Evolutionary conservation across 441 rosid genomes (phyloP).

Genomic region (Gossypium schwendimanii): DNA sequence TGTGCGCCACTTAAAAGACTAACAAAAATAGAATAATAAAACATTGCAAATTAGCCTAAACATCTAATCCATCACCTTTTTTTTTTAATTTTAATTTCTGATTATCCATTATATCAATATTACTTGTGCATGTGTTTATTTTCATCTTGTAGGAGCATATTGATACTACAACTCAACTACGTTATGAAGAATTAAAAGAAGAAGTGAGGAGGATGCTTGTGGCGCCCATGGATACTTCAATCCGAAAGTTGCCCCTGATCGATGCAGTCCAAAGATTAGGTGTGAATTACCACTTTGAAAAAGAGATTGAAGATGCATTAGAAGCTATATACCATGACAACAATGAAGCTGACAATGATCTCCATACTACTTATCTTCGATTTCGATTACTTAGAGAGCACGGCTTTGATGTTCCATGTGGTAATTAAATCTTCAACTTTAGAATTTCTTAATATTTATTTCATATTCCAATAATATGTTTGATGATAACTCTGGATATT

Average conservation of each 20-base stretch:
- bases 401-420: background rate
- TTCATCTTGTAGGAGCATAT: background rate
- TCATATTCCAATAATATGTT: background rate
- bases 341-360: background rate
- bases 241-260: background rate
- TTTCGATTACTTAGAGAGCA: constrained; percentile 4
- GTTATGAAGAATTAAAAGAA: background rate
- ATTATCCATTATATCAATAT: too few species aligned
- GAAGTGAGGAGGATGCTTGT: background rate
- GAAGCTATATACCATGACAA: background rate
- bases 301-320: constrained; percentile 1
- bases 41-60: too few species aligned
- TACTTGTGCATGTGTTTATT: too few species aligned
- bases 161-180: background rate
- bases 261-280: constrained; percentile 9
- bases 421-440: background rate
- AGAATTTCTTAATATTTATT: background rate
- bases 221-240: background rate
- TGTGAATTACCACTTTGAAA: constrained; percentile 10
- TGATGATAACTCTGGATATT: background rate
- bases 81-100: too few species aligned
- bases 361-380: background rate
- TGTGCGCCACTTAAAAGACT: too few species aligned
- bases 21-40: too few species aligned
- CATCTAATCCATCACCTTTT: too few species aligned